These are phyloP conservation scores for Nothophoma quercina DNA, from an alignment of 2,329 filamentous ascomycete genomes.

Conservation along the genomic window DNA sequence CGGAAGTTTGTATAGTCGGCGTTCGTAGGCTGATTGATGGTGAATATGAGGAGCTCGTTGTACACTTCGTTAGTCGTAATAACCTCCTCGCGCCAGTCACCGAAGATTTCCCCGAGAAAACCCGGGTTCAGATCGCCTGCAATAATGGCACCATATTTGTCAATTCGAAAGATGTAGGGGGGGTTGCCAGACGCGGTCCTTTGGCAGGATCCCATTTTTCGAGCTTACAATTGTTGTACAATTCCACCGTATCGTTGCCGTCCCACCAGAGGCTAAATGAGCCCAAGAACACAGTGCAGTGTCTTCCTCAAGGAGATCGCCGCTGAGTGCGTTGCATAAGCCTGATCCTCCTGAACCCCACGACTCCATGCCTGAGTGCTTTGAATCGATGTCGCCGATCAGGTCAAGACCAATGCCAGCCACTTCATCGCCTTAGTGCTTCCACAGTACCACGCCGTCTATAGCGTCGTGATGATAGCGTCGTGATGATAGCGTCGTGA, in stretches of 20 bases:
- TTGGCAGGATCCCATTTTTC: slow-evolving; percentile 20
- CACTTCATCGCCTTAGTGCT: slow-evolving; percentile 11
- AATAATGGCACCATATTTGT: slow-evolving; percentile 12
- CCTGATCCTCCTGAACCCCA: slow-evolving; percentile 9
- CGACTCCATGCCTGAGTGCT: slow-evolving; percentile 10
- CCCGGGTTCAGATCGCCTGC: slow-evolving; percentile 15
- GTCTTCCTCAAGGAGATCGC: neutral
- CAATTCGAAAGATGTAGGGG: slow-evolving; percentile 12
- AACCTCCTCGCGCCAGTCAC: slow-evolving; percentile 22
- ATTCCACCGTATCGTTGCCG: slow-evolving; percentile 20
- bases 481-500: slow-evolving; percentile 18
- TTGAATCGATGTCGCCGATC: slow-evolving; percentile 15
- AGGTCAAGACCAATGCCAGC: slow-evolving; percentile 14
- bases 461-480: slow-evolving; percentile 21
- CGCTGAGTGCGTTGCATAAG: slow-evolving; percentile 17
- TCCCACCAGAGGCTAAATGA: slow-evolving; percentile 21
- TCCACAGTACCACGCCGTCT: slow-evolving; percentile 16
- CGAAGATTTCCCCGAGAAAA: slow-evolving; percentile 20
- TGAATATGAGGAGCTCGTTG: slow-evolving; percentile 17
- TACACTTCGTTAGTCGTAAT: slow-evolving; percentile 6
- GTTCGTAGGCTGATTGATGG: slow-evolving; percentile 10
- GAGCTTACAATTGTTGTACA: slow-evolving; percentile 23
- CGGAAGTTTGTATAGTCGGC: slow-evolving; percentile 14
- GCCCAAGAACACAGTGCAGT: slow-evolving; percentile 10
- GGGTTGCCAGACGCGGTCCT: slow-evolving; percentile 1